Base-by-base conservation (phyloP, 495 filamentous ascomycete genomes). In the Aspergillus campestris region DNA sequence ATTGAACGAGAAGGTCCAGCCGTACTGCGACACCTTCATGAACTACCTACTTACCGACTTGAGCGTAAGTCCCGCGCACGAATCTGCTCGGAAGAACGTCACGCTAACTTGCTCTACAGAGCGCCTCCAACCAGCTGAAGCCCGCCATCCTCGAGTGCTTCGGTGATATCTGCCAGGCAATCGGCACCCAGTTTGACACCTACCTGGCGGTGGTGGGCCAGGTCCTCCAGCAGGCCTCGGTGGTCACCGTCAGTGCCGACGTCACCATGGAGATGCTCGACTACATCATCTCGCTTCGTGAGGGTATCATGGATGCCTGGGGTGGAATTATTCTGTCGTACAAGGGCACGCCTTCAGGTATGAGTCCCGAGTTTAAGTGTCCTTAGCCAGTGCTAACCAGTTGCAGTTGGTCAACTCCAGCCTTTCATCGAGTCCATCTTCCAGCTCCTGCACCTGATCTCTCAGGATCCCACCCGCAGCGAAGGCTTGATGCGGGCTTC, bases 271-370 rank as follows among this genome's bases (percentile, higher is more conserved):
- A 98, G 54, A 94, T 95, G 83, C 78, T 89, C 30, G 91, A 97
- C 63, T 98, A 98, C 58, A 80, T 98, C 50, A 78, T 94, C 50
- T 94, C 89, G 11, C 78, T 98, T 40, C 81, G 92, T 45, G 92
- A 98, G 61, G 92, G 91, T 55, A 95, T 97, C 47, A 95, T 96
- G 86, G 92, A 98, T 77, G 92, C 92, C 11, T 98, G 94, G 88
- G 89, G 87, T 59, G 92, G 92, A 56, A 89, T 91, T 38, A 85
- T 98, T 49, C 78, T 89, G 59, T 88, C 92, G 30, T 86, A 96
- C 81, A 95, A 91, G 77, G 67, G 74, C 49, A 67, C 48, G 28
- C 57, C 69, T 36, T 38, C 82, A 72, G 76, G 75, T 65, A 56
- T 43, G 61, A n/a, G 14, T 36, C n/a, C 14, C 18, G 8, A 15